Conservation (phyloP, 1,284 basidiomycete genomes). For the Rhodotorula sp. region DNA sequence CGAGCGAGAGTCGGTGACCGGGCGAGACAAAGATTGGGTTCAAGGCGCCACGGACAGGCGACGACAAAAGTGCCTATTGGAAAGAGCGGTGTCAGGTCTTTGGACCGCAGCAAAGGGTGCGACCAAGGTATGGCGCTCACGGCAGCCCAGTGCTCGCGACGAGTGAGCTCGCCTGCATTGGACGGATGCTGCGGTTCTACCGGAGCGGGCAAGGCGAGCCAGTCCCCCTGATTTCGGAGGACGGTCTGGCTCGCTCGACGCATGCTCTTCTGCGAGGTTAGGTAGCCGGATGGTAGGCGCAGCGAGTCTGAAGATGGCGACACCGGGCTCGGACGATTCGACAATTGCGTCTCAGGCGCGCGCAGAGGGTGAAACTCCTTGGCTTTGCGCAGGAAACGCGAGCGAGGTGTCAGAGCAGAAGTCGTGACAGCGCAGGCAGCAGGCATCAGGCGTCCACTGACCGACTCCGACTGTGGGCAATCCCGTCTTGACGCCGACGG, state of each 20-base stretch:
- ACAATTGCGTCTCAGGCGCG: too few relatives aligned
- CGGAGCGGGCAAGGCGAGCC: constrained; percentile 22
- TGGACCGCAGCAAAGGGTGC: background rate
- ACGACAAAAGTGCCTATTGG: constrained; percentile 40
- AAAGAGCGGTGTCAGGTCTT: background rate
- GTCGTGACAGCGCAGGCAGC: background rate
- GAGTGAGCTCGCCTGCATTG: too few relatives aligned
- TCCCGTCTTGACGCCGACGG: constrained; percentile 43
- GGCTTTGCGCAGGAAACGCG: constrained; percentile 19
- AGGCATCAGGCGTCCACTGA: background rate
- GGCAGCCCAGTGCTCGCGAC: constrained; percentile 21
- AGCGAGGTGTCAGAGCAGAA: background rate
- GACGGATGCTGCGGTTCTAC: background rate
- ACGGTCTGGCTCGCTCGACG: constrained; percentile 34
- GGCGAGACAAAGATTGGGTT: constrained; percentile 46
- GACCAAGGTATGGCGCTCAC: constrained; percentile 16
- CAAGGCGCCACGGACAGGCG: constrained; percentile 31
- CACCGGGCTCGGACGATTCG: too few relatives aligned
- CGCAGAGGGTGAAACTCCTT: constrained; percentile 46
- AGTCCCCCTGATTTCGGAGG: constrained; percentile 41
- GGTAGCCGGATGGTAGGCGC: constrained; percentile 30
- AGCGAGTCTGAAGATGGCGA: too few relatives aligned
- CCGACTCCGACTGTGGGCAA: constrained; percentile 44
- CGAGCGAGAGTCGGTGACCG: constrained; percentile 44
- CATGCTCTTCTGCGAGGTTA: constrained; percentile 44